Evolutionary conservation across 2,329 filamentous ascomycete genomes (phyloP).

Genomic region (Penicillium sp.): DNA sequence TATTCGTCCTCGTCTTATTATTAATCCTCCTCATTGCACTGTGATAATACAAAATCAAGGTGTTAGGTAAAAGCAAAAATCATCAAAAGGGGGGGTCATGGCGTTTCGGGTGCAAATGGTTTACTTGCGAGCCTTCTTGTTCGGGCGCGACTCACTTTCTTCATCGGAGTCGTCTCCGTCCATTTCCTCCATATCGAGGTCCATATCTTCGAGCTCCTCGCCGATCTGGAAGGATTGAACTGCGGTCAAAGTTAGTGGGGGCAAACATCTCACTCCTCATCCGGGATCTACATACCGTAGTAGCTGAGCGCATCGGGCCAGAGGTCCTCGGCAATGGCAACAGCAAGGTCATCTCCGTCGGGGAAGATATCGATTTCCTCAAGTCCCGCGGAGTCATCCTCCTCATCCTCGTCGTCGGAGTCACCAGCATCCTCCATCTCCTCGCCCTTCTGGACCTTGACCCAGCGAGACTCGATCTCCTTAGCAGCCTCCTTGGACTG

Average conservation of each 20-base stretch:
- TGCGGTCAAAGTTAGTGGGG: slow-evolving; percentile 37
- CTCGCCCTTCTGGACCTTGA: slow-evolving; percentile 44
- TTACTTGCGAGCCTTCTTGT: slow-evolving; percentile 36
- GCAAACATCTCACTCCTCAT: background rate
- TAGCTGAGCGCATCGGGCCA: slow-evolving; percentile 84
- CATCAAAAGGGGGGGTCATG: slow-evolving; percentile 15
- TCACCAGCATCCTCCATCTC: slow-evolving; percentile 39
- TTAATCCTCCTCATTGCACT: slow-evolving; percentile 66
- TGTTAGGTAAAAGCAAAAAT: slow-evolving; percentile 12
- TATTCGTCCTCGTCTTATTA: slow-evolving; percentile 77
- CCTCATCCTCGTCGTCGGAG: slow-evolving; percentile 41
- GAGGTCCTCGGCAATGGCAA: slow-evolving; percentile 73
- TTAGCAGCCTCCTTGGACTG: slow-evolving; percentile 57
- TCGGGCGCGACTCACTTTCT: slow-evolving; percentile 44
- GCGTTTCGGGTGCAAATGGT: slow-evolving; percentile 14
- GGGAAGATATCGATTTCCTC: slow-evolving; percentile 75
- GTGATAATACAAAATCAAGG: slow-evolving; percentile 36
- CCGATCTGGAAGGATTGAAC: slow-evolving; percentile 64
- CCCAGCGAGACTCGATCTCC: slow-evolving; percentile 53
- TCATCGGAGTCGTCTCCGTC: slow-evolving; percentile 38
- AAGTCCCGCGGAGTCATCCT: slow-evolving; percentile 55
- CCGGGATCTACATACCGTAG: slow-evolving; percentile 59
- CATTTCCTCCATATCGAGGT: slow-evolving; percentile 56
- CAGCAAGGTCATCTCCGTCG: slow-evolving; percentile 73
- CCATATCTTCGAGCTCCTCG: slow-evolving; percentile 48